Evolutionary conservation across 2,329 filamentous ascomycete species (phyloP), one percentile per base, ranked within the genome.

Genomic region (Thielaviopsis cerberus): DNA sequence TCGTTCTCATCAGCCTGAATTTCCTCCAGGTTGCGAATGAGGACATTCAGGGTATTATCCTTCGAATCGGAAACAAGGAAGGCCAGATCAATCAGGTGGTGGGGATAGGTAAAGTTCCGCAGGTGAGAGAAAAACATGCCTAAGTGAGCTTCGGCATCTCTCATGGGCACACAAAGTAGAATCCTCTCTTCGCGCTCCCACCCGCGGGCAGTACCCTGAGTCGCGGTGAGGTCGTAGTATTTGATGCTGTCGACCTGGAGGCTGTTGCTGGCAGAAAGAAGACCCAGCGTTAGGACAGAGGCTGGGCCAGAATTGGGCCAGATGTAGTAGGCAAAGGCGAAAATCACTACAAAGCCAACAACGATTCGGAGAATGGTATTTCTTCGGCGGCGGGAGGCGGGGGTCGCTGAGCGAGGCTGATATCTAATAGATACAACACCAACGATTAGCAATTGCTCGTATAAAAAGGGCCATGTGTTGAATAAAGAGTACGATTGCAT

Each of bases 61-160:
- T 95, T 96, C 30, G 92, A 97, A 69, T 98, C 92, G 61, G 92
- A 96, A 24, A 98, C 92, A 30, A 98, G 76, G 67, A 98, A 98
- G 5, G 92, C 92, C 53, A 98, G 78, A 69, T 98, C 92, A 67
- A 98, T 94, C 55, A 98, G 78, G 68, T 94, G 86, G 69, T 98
- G 92, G 0, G 92, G 92, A 67, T 98, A 98, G 20, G 92, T 98
- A 64, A 98, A 85, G 72, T 98, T 98, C 64, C 83, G 83, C 60
- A 98, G 77, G 68, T 98, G 94, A n/a, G 86, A 85, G 73, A 98
- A 98, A 78, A 98, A 97, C 91, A 98, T 97, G 62, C 85, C 81
- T 54, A 98, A 73, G 76, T 98, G 92, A 25, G 87, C 78, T 66
- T 94, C 83, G 52, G 92, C 92, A 70, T 98, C 94, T 70, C 92